Conservation (phyloP, 352 stramenopile genomes). For the Phytophthora sp. region DNA sequence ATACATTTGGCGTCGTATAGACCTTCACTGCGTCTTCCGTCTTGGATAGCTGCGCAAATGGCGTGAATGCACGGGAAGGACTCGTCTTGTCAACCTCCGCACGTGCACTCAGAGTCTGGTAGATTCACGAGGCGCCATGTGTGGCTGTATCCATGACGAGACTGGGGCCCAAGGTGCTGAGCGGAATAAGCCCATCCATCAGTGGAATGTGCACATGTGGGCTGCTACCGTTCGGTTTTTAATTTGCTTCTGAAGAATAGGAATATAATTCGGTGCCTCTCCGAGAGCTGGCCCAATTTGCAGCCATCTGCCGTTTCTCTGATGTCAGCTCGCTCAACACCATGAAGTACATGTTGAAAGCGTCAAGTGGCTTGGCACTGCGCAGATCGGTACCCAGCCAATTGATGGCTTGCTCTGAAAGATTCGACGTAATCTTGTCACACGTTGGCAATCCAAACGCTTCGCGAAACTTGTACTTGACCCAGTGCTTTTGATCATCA, state of each 20-base stretch:
- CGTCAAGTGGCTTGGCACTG: not conserved
- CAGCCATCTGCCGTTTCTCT: not conserved
- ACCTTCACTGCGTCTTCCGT: not conserved
- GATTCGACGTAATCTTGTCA: not conserved
- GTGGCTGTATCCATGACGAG: not conserved
- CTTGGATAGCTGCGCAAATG: not conserved
- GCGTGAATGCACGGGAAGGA: slow-evolving; percentile 20
- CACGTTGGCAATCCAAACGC: not conserved
- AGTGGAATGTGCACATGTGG: not conserved
- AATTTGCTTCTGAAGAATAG: not conserved
- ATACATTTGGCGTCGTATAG: slow-evolving; percentile 11
- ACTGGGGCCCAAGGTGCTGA: not conserved
- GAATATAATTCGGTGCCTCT: not conserved
- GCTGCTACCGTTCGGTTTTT: not conserved
- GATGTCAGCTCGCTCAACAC: not conserved
- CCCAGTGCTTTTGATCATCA: not conserved
- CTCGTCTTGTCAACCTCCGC: slow-evolving; percentile 15
- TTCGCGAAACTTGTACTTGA: not conserved
- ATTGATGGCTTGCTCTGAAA: not conserved
- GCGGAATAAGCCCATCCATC: not conserved
- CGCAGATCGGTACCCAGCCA: not conserved
- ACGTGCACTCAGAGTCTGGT: slow-evolving; percentile 2
- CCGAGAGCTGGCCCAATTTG: not conserved
- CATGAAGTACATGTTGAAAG: not conserved
- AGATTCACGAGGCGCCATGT: slow-evolving; percentile 15